Evolutionary conservation across 73 alveolate species (phyloP).

Genomic region (Tetrahymena thermophila): DNA sequence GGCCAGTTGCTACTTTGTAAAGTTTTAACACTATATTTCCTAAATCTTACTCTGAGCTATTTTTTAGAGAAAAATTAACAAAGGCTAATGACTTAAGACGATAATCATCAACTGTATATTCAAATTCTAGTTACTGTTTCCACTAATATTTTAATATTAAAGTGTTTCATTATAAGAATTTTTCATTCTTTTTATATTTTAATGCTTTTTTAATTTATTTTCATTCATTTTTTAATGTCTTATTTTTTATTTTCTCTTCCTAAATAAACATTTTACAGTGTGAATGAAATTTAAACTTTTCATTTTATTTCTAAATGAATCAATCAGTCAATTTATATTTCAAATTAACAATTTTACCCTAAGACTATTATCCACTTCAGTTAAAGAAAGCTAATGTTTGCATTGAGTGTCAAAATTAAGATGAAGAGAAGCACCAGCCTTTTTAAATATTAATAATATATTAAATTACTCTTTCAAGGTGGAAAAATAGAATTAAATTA

Average conservation of each 20-base stretch:
- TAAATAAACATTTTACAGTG: background rate
- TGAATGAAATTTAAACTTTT: background rate
- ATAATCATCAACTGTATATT: background rate
- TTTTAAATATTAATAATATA: background rate
- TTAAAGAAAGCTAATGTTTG: background rate
- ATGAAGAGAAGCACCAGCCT: background rate
- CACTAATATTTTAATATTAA: background rate
- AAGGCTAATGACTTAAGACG: background rate
- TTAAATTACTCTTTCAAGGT: background rate
- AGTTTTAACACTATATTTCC: background rate
- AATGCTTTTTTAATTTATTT: no score
- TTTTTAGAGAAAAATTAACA: background rate
- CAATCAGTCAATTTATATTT: no score
- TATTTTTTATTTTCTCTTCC: background rate
- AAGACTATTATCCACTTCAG: background rate
- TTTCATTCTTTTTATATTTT: no score
- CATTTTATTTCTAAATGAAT: background rate
- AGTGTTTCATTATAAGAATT: background rate
- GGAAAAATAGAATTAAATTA: no score
- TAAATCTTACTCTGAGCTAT: background rate
- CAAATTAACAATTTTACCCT: background rate
- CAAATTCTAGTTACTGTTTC: background rate
- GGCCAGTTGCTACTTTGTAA: background rate
- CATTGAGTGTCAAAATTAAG: background rate
- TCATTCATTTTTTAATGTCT: background rate